Percentiles rank a stretch among this genome's conserved stretches.
These are phyloP conservation scores for Warburgia ugandensis DNA, from an alignment of 164 flowering plant species.

Conservation along the genomic window DNA sequence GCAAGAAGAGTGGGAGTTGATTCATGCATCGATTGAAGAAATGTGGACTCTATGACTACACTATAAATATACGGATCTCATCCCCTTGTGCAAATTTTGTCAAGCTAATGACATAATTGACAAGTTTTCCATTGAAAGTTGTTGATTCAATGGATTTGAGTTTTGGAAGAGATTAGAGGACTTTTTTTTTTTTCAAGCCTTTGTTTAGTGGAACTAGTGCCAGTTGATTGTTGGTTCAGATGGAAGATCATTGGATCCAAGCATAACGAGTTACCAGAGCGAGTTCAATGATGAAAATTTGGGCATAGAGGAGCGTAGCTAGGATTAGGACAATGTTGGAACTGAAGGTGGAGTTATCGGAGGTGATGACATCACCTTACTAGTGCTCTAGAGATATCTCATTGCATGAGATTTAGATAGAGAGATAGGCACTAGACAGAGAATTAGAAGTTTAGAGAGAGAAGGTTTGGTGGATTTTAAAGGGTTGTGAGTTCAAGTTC, in stretches of 20 bases:
- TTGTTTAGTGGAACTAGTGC: slow-evolving; percentile 39
- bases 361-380: slow-evolving; percentile 2
- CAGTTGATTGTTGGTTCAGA: neutral
- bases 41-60: slow-evolving; percentile 86
- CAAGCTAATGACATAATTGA: slow-evolving; percentile 83
- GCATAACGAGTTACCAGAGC: slow-evolving; percentile 82
- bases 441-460: no score
- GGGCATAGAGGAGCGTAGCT: slow-evolving; percentile 82
- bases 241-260: slow-evolving; percentile 58
- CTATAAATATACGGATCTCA: slow-evolving; percentile 58
- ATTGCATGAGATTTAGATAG: slow-evolving; percentile 23
- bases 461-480: no score
- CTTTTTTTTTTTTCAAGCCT: slow-evolving; percentile 79
- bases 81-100: slow-evolving; percentile 73
- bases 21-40: slow-evolving; percentile 74
- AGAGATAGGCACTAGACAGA: no score
- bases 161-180: slow-evolving; percentile 62
- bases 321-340: slow-evolving; percentile 83
- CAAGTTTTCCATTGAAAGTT: slow-evolving; percentile 21
- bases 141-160: slow-evolving; percentile 21
- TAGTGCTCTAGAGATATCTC: slow-evolving; percentile 25
- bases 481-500: no score
- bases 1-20: slow-evolving; percentile 73
- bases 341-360: slow-evolving; percentile 25
- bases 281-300: slow-evolving; percentile 80